phyloP scores from a whole-genome alignment of 2,329 filamentous ascomycete species.

The Torrubiella hemipterigena region DNA sequence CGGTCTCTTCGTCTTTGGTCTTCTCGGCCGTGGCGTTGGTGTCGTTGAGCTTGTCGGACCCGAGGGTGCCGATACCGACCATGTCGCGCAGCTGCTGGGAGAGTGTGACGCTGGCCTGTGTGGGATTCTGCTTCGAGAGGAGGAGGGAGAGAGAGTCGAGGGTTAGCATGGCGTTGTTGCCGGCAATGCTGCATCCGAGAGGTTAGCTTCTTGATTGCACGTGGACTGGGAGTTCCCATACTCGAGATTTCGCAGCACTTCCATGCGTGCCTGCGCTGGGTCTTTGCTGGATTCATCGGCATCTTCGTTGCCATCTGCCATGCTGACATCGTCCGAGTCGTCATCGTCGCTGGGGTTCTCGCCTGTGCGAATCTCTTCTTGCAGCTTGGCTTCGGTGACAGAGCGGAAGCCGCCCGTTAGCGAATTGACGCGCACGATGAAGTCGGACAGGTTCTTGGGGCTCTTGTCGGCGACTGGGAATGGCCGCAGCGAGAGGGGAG shows the following conservation, averaged over 20 bases:
- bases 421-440: slow-evolving; percentile 73
- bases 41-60: slow-evolving; percentile 50
- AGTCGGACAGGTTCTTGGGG: slow-evolving; percentile 53
- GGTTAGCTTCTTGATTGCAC: slow-evolving; percentile 2
- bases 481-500: slow-evolving; percentile 24
- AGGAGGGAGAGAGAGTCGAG: slow-evolving; percentile 78
- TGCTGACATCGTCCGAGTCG: slow-evolving; percentile 31
- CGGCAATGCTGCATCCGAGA: slow-evolving; percentile 16
- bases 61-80: slow-evolving; percentile 64
- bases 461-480: slow-evolving; percentile 41
- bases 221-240: slow-evolving; percentile 17
- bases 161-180: slow-evolving; percentile 52
- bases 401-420: slow-evolving; percentile 66
- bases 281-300: slow-evolving; percentile 31
- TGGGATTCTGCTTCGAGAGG: slow-evolving; percentile 68
- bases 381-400: slow-evolving; percentile 62
- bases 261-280: slow-evolving; percentile 37
- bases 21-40: slow-evolving; percentile 45
- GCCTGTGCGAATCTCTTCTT: slow-evolving; percentile 49
- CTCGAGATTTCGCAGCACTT: slow-evolving; percentile 48
- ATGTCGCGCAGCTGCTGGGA: slow-evolving; percentile 57
- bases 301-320: slow-evolving; percentile 33
- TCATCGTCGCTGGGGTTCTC: slow-evolving; percentile 30
- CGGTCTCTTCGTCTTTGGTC: slow-evolving; percentile 41
- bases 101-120: slow-evolving; percentile 56